Evolutionary conservation across 805 yeast species (phyloP).

Genomic region (Monosporozyma solicola): DNA sequence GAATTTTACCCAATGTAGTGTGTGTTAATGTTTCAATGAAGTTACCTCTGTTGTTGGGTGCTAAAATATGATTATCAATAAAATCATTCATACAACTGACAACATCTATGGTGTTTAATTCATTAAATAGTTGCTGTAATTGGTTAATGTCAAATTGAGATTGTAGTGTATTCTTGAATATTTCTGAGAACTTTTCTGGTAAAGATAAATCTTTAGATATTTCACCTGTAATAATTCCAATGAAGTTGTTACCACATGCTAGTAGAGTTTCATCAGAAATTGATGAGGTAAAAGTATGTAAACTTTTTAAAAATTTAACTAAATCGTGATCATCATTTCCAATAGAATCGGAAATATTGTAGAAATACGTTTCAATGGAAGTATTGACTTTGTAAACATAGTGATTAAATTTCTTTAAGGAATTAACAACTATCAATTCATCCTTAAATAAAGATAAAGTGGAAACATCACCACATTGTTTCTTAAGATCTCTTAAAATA

Average conservation of each 20-base stretch:
- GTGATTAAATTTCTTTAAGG: constrained; percentile 28
- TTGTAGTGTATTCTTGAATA: constrained; percentile 37
- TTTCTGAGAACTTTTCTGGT: constrained; percentile 21
- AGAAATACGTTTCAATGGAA: constrained; percentile 23
- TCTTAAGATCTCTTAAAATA: constrained; percentile 62
- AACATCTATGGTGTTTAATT: constrained; percentile 33
- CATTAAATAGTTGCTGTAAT: constrained; percentile 33
- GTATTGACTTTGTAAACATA: constrained; percentile 22
- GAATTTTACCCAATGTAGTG: constrained; percentile 17
- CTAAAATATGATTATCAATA: constrained; percentile 22
- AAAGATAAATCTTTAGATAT: constrained; percentile 28
- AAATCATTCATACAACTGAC: constrained; percentile 33
- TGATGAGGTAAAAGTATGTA: constrained; percentile 35
- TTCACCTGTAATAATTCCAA: constrained; percentile 31
- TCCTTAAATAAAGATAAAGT: constrained; percentile 36
- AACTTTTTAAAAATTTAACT: constrained; percentile 26
- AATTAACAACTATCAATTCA: constrained; percentile 22
- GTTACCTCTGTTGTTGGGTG: background rate
- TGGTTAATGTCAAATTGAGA: constrained; percentile 34
- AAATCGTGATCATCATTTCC: constrained; percentile 15
- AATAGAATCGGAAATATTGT: constrained; percentile 13
- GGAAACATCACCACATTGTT: constrained; percentile 51
- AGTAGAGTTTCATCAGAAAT: constrained; percentile 32
- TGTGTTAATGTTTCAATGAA: constrained; percentile 19
- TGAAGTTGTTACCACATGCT: constrained; percentile 29